A percentile compares a stretch with the other conserved stretches of the same genome.
Conservation (phyloP, 2,329 filamentous ascomycete species). For the Raffaelea deltoideospora region DNA sequence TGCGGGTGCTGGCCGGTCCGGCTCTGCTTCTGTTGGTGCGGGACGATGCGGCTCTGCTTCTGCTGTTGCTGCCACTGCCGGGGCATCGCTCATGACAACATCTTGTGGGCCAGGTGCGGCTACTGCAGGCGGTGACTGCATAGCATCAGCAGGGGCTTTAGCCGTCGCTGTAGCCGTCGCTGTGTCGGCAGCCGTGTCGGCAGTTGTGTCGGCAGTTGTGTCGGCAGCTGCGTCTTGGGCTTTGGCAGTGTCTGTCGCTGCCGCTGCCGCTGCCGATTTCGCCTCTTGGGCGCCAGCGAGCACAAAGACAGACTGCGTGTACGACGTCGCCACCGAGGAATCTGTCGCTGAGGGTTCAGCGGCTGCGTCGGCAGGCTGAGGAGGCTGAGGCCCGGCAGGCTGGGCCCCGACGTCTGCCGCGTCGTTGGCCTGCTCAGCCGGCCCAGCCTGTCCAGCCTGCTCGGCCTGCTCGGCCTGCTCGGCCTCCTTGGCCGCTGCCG, state of each 20-base stretch:
- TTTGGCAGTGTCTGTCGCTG: no score
- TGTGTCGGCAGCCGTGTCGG: no score
- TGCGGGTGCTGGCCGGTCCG: no score
- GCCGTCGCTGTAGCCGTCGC: neutral
- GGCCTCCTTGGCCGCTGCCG: conserved; percentile 4
- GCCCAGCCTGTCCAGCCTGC: neutral
- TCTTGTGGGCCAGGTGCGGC: no score
- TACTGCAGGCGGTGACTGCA: no score
- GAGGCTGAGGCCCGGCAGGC: neutral
- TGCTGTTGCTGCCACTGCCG: no score
- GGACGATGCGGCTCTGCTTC: no score
- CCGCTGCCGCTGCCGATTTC: neutral
- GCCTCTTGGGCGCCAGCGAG: conserved; percentile 2
- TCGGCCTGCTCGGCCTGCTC: neutral
- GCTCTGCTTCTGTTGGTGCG: no score
- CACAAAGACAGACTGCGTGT: conserved; percentile 5
- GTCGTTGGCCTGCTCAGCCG: neutral
- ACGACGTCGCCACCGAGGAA: neutral
- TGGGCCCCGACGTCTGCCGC: neutral
- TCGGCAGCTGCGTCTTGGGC: no score
- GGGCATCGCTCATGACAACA: neutral
- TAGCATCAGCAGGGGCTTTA: no score
- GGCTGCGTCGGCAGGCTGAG: neutral
- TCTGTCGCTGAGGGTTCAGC: neutral
- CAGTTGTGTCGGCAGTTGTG: no score